Base-by-base conservation (phyloP, 139 green algal genomes). In the Chlorella sp. region DNA sequence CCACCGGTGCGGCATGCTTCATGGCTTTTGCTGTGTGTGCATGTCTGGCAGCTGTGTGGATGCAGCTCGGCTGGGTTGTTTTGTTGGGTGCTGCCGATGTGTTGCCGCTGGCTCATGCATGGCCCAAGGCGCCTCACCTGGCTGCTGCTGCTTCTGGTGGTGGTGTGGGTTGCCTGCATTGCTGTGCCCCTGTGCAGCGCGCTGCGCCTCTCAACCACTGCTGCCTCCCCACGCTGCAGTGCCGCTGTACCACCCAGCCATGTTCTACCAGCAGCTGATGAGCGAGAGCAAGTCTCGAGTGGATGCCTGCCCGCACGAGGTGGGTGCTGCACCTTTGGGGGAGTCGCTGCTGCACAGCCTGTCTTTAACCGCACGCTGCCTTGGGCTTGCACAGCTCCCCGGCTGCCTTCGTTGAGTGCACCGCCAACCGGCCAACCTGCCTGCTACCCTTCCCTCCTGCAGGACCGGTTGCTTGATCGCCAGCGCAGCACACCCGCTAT, bases 181-280 rank as follows among this genome's bases (percentile, higher is more conserved):
- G n/a, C n/a, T n/a, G n/a, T n/a, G n/a, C n/a, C n/a, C n/a, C n/a
- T n/a, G n/a, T n/a, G n/a, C n/a, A n/a, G n/a, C n/a, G n/a, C n/a
- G n/a, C n/a, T n/a, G n/a, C n/a, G n/a, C n/a, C n/a, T n/a, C n/a
- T n/a, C n/a, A n/a, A n/a, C n/a, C n/a, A n/a, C n/a, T n/a, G n/a
- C n/a, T n/a, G n/a, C 47, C 36, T 17, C 57, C 57, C 51, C 51
- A 21, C 51, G 2, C 47, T 73, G 60, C 76, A 82, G 76, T 92
- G 38, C 87, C 89, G 25, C 87, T 92, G 74, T 88, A 91, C 39
- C 80, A 86, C 17, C 84, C 89, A 1, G 23, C 78, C 21, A 38
- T 87, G 82, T 34, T 92, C 47, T 92, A 84, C 69, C 76, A 86
- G 73, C 89, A 91, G 82, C 79, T 92, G 17, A 90, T 72, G 69